These are phyloP conservation scores for Cadophora luteo-olivacea DNA, from an alignment of 2,329 filamentous ascomycete species.

Conservation along the genomic window DNA sequence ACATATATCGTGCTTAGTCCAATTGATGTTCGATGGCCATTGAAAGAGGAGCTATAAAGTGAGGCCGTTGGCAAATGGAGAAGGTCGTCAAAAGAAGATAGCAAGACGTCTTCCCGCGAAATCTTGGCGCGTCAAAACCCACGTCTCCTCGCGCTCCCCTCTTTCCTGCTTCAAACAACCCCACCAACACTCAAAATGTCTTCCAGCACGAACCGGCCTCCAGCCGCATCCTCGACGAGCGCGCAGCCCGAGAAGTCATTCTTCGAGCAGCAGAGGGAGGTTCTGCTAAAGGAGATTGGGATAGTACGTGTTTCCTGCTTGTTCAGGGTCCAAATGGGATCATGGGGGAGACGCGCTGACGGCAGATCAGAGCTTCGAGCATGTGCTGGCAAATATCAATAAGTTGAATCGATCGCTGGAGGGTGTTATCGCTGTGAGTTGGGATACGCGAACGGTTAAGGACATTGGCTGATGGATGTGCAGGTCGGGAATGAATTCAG, in stretches of 20 bases:
- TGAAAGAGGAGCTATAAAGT: no score
- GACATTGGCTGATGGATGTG: not conserved
- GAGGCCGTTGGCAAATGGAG: not conserved
- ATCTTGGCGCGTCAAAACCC: slow-evolving; percentile 7
- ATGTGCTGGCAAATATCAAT: slow-evolving; percentile 95
- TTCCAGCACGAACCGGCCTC: slow-evolving; percentile 33
- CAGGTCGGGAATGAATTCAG: slow-evolving; percentile 95
- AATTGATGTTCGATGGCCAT: no score
- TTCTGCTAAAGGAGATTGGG: slow-evolving; percentile 75
- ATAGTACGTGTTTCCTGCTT: slow-evolving; percentile 56
- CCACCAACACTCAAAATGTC: slow-evolving; percentile 33
- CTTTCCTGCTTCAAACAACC: not conserved
- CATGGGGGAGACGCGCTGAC: slow-evolving; percentile 11
- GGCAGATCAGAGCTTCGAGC: slow-evolving; percentile 71
- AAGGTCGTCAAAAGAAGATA: not conserved
- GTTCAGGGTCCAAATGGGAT: no score
- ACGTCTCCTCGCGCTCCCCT: slow-evolving; percentile 10
- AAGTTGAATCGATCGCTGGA: slow-evolving; percentile 92
- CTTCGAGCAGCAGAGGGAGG: slow-evolving; percentile 78
- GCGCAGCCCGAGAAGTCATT: slow-evolving; percentile 59
- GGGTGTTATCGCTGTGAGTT: slow-evolving; percentile 80
- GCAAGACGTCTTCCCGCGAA: not conserved
- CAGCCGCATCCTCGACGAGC: slow-evolving; percentile 28
- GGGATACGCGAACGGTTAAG: not conserved
- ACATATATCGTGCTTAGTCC: no score